phyloP scores from a whole-genome alignment of 768 basidiomycete genomes.

The Rhodotorula babjevae region DNA sequence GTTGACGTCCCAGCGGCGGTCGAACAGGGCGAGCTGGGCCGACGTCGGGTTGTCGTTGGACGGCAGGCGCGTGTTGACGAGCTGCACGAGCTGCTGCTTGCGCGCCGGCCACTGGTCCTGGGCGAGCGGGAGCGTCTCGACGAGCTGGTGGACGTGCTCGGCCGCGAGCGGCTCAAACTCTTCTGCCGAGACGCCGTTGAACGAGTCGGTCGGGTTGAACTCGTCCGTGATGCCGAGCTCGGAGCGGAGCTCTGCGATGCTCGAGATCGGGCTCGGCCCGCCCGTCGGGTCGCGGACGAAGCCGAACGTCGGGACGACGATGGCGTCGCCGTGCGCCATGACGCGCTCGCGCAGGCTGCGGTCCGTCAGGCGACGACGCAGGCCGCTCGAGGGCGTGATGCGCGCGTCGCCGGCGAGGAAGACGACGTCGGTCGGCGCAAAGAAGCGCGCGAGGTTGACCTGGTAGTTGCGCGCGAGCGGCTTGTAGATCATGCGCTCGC shows the following conservation, averaged over 20 bases:
- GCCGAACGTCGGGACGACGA: conserved; percentile 43
- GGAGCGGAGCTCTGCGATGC: conserved; percentile 15
- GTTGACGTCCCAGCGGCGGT: conserved; percentile 41
- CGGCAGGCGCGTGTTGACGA: conserved; percentile 37
- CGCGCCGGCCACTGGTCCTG: conserved; percentile 38
- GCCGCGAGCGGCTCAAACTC: conserved; percentile 35
- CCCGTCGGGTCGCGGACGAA: conserved; percentile 32
- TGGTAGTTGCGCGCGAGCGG: conserved; percentile 42
- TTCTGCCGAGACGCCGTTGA: conserved; percentile 27
- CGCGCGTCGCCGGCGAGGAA: conserved; percentile 42
- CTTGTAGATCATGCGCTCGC: conserved; percentile 40
- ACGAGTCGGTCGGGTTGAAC: not conserved
- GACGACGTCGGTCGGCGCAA: conserved; percentile 41
- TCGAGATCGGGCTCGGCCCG: conserved; percentile 10
- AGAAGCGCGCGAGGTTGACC: conserved; percentile 44
- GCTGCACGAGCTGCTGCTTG: conserved; percentile 34
- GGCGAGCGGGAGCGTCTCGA: conserved; percentile 29
- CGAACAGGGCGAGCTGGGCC: conserved; percentile 35
- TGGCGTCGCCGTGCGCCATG: conserved; percentile 38
- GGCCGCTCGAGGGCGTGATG: conserved; percentile 28
- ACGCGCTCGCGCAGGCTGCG: conserved; percentile 22
- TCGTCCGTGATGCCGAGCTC: conserved; percentile 14
- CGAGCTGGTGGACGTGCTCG: conserved; percentile 27
- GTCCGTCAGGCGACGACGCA: conserved; percentile 20
- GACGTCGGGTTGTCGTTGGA: conserved; percentile 16